Evolutionary conservation across 331 rosid genomes (phyloP), one percentile per base, ranked within the genome.

Genomic region (Cydonia oblonga): DNA sequence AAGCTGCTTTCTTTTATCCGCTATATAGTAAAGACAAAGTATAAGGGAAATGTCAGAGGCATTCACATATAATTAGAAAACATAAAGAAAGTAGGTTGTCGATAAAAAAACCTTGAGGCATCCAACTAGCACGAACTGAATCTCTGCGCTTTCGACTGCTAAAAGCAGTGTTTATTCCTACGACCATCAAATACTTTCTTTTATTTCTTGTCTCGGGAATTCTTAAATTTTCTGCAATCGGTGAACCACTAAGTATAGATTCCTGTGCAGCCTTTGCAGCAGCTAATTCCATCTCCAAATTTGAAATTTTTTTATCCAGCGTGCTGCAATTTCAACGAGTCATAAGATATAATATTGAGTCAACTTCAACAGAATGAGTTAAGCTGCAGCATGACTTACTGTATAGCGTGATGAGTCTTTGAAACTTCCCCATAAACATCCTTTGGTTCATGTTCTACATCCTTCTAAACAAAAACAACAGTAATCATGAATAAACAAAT

Each of bases 131-230:
- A 60, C 90, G 90, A 28, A 86, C 78, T 11, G 90, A 86, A 65
- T 86, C 90, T 53, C 90, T 80, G 10, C 90, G 84, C 70, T 86
- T 86, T 51, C 90, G 78, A 81, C 90, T 86, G 60, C 90, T 86
- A 77, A 86, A 86, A 23, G 90, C 88, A 71, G 90, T 86, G 66
- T 86, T 86, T 69, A 86, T 74, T 54, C 90, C 90, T 2, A 83
- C 66, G 9, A 86, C 90, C 88, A 86, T 81, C 69, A 84, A 67
- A 68, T 83, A 84, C 72, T 81, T 86, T 74, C 79, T 78, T 69
- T 79, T 84, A 70, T 60, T 71, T 40, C 65, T 78, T 24, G 86
- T 57, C 71, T 71, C 78, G 0, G 84, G 49, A 42, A 79, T 13
- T 61, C 78, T 81, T 40, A 72, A 22, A 29, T 71, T 76, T 38